Evolutionary conservation across 495 filamentous ascomycete genomes (phyloP).

Genomic region (Bryoglossum gracile): DNA sequence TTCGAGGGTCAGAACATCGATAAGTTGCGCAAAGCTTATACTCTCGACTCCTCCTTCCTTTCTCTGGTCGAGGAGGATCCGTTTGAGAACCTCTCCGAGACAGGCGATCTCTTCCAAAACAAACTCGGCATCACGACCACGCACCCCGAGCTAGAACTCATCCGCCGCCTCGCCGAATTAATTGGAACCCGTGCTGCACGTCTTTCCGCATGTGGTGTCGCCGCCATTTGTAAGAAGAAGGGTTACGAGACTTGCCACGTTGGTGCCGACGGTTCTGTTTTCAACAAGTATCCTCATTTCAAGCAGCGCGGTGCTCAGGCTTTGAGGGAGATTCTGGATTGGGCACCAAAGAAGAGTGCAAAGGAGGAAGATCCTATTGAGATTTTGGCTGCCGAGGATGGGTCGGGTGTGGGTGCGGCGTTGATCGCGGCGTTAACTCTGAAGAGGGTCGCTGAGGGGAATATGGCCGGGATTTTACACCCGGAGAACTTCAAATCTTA

Average conservation of each 20-base stretch:
- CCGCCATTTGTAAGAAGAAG: constrained; percentile 95
- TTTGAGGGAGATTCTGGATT: constrained; percentile 89
- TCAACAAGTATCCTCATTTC: constrained; percentile 98
- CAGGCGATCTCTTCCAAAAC: constrained; percentile 66
- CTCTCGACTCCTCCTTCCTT: constrained; percentile 88
- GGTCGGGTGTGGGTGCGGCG: constrained; percentile 91
- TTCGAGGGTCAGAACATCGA: constrained; percentile 78
- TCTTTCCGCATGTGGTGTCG: constrained; percentile 87
- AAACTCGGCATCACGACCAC: constrained; percentile 62
- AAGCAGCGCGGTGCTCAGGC: constrained; percentile 83
- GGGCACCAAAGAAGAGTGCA: constrained; percentile 55
- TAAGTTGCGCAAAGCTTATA: constrained; percentile 73
- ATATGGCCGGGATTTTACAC: constrained; percentile 70
- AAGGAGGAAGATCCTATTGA: constrained; percentile 75
- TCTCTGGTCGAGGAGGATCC: constrained; percentile 93
- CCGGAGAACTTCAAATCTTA: constrained; percentile 48
- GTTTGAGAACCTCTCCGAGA: constrained; percentile 88
- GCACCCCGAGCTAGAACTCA: constrained; percentile 72
- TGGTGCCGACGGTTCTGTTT: constrained; percentile 90
- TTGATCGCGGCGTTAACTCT: constrained; percentile 90
- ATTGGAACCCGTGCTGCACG: constrained; percentile 93
- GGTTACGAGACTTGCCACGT: constrained; percentile 81
- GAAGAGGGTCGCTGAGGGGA: constrained; percentile 74
- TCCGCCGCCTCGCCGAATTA: constrained; percentile 80
- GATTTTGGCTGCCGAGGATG: constrained; percentile 86